Evolutionary conservation across 495 filamentous ascomycete genomes (phyloP).

Genomic region (Xylaria cubensis): DNA sequence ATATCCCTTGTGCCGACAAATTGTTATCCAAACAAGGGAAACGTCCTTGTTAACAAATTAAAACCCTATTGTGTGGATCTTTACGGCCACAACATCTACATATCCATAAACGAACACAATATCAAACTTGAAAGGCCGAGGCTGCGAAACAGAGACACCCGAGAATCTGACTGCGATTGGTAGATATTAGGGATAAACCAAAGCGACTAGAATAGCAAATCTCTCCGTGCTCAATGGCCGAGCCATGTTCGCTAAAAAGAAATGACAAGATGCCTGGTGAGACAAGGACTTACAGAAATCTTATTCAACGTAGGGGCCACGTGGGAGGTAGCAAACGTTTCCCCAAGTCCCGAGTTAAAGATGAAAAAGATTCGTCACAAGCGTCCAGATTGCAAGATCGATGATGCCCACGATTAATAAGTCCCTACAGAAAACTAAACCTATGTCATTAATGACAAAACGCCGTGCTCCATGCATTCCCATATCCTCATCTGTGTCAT

Average conservation of each 20-base stretch:
- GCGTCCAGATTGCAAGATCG: not conserved
- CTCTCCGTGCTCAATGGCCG: not conserved
- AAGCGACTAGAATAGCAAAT: not conserved
- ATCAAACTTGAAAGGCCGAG: not conserved
- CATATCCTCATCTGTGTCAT: not conserved
- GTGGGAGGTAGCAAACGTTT: not conserved
- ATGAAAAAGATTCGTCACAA: not conserved
- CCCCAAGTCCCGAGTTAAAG: not conserved
- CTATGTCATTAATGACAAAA: constrained; percentile 1
- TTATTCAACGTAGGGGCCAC: not conserved
- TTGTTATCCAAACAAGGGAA: not conserved
- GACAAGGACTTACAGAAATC: not conserved
- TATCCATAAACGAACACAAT: not conserved
- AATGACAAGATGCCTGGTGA: not conserved
- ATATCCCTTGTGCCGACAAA: not conserved
- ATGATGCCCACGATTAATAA: not conserved
- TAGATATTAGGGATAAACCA: not conserved
- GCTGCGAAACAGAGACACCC: not conserved
- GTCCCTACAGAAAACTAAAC: not conserved
- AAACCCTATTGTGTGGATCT: not conserved
- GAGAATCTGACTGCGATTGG: not conserved
- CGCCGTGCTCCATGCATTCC: constrained; percentile 22
- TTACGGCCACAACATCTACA: not conserved
- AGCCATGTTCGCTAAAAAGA: not conserved
- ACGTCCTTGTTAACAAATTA: not conserved